These are phyloP conservation scores for Trichophyton verrucosum DNA, from an alignment of 2,329 filamentous ascomycete species.

Conservation along the genomic window DNA sequence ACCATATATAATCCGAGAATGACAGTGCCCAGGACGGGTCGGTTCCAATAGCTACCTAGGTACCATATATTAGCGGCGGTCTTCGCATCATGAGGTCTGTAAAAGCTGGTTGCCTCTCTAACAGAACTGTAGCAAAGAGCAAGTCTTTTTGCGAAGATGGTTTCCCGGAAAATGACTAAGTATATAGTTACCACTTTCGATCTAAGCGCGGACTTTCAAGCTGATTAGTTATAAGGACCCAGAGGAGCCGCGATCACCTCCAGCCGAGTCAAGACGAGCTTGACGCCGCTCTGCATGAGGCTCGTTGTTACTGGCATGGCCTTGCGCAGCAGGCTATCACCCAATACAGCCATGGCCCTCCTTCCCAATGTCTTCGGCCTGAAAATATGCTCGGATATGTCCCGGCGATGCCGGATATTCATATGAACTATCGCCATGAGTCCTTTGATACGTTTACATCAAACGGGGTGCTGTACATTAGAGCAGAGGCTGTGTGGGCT, in stretches of 20 bases:
- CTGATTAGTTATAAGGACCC: neutral
- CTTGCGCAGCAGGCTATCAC: conserved; percentile 3
- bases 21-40: too few relatives aligned
- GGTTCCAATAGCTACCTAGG: too few relatives aligned
- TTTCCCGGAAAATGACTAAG: neutral
- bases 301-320: conserved; percentile 6
- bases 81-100: neutral
- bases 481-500: conserved; percentile 1
- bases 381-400: conserved; percentile 5
- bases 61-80: too few relatives aligned
- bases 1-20: too few relatives aligned
- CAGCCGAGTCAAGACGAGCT: conserved; percentile 4
- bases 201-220: neutral
- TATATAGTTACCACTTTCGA: neutral
- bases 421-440: neutral
- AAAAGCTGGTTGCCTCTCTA: neutral
- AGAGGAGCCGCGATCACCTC: neutral
- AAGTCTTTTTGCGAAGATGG: neutral
- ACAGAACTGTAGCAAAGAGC: neutral
- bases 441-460: neutral
- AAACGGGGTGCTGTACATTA: neutral
- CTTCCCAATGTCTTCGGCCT: neutral
- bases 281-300: neutral
- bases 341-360: neutral
- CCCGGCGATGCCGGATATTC: conserved; percentile 2